Base-by-base conservation (phyloP, 129 eudicot genomes). In the Silybum marianum region DNA sequence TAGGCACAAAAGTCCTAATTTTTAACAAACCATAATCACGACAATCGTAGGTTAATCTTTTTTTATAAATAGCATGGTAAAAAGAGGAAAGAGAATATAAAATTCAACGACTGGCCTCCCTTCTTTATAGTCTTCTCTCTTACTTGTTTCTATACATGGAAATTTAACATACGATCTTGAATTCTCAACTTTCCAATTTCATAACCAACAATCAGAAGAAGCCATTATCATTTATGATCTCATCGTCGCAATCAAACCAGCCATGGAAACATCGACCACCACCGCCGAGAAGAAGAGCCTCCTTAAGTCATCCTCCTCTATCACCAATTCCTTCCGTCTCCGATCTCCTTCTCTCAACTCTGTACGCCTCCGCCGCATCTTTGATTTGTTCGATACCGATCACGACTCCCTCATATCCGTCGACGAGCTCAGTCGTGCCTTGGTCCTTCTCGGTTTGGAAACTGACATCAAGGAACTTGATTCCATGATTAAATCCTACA, bases 301-400 rank as follows among this genome's bases (percentile, higher is more conserved):
- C 69, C 36, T 83, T 21, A 83, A 83, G 44, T 83, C 78, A 32
- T 26, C 48, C 21, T 80, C 84, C 58, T 77, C 58, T 21, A 25
- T 82, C 21, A 79, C 86, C 66, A 78, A 79, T 9, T 84, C 88
- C 19, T 85, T 85, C 74, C 81, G 81, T 26, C 98, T 94, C 7
- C 92, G 93, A 0, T 82, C 93, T 73, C 91, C 97, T 1, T 90
- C 93, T 82, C 91, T 94, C 13, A 90, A 94, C 66, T 82, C 95
- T 19, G 39, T 94, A 21, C 95, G 97, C 16, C 92, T 94, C 28
- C 97, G 95, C 12, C 89, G 95, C 2, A 90, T 94, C 25, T 94
- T 94, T 70, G 97, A 94, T 32, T 25, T 91, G 21, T 94, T 91
- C 63, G 98, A 94, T 70, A 82, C 87, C 32, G 89, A 92, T 85